phyloP scores from a whole-genome alignment of 148 eudicot species.

The Agrostemma githago region DNA sequence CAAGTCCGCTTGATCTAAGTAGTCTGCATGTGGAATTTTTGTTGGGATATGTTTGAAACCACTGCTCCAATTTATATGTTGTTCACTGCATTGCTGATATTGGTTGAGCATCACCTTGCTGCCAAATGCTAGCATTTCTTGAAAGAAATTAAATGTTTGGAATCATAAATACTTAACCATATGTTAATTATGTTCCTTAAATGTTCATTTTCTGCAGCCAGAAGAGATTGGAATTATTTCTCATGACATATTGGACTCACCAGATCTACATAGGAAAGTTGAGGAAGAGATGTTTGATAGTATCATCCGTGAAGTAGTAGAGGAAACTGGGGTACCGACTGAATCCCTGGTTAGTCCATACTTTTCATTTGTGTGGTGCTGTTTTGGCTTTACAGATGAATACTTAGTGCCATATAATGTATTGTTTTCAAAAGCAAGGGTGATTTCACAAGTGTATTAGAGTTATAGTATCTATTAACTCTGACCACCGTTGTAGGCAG shows the following conservation, averaged over 20 bases:
- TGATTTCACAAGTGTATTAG: background rate
- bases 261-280: conserved; percentile 37
- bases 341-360: conserved; percentile 56
- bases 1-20: background rate
- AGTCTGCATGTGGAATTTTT: background rate
- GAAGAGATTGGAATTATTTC: conserved; percentile 59
- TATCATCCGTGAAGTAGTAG: conserved; percentile 83
- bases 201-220: conserved; percentile 47
- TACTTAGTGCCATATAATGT: background rate
- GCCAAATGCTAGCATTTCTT: background rate
- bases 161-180: background rate
- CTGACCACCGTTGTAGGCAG: too few species aligned
- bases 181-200: background rate
- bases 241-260: conserved; percentile 32
- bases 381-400: background rate
- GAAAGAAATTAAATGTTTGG: background rate
- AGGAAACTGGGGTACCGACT: conserved; percentile 87
- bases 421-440: background rate
- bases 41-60: background rate
- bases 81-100: background rate
- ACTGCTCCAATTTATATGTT: background rate
- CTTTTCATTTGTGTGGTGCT: conserved; percentile 3
- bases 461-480: background rate
- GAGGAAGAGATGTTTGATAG: conserved; percentile 94
- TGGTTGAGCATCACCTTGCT: conserved; percentile 6